A percentile compares a stretch with the other conserved stretches of the same genome.
Conservation (phyloP, 306 rosid species). For the Quillaja saponaria region DNA sequence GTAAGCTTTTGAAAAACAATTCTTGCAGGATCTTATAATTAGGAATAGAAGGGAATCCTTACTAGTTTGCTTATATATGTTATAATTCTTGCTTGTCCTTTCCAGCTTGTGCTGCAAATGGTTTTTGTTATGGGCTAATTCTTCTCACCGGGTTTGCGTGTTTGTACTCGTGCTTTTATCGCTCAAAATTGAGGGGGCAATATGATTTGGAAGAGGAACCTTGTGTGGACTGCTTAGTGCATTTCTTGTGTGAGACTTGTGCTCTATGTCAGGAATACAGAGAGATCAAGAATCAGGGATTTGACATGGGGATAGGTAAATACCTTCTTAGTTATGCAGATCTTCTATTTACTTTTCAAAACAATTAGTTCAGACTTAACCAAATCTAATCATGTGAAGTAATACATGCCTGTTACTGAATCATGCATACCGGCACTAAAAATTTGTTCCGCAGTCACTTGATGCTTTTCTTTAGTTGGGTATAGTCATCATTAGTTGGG, state of each 20-base stretch:
- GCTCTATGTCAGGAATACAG: conserved; percentile 77
- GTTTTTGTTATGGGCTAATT: conserved; percentile 42
- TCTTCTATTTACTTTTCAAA: neutral
- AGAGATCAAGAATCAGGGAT: conserved; percentile 59
- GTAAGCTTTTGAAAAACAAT: conserved; percentile 35
- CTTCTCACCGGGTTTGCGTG: conserved; percentile 51
- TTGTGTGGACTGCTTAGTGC: conserved; percentile 70
- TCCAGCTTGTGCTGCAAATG: conserved; percentile 50
- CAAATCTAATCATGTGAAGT: no score
- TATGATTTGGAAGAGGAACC: conserved; percentile 65
- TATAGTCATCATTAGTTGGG: no score
- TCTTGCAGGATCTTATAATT: neutral
- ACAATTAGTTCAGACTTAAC: no score
- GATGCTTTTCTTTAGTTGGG: neutral
- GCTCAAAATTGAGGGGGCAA: conserved; percentile 64
- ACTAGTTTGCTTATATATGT: neutral
- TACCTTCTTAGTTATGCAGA: neutral
- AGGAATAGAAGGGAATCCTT: neutral
- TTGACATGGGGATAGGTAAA: conserved; percentile 67
- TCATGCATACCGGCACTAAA: no score
- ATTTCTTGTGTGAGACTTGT: conserved; percentile 63
- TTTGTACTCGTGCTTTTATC: conserved; percentile 54
- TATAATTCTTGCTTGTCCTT: conserved; percentile 3
- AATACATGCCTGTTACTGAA: no score
- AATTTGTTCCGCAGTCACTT: neutral